Evolutionary conservation across 176 grass and related monocot species (phyloP).

Genomic region (Phoenix roebelenii): DNA sequence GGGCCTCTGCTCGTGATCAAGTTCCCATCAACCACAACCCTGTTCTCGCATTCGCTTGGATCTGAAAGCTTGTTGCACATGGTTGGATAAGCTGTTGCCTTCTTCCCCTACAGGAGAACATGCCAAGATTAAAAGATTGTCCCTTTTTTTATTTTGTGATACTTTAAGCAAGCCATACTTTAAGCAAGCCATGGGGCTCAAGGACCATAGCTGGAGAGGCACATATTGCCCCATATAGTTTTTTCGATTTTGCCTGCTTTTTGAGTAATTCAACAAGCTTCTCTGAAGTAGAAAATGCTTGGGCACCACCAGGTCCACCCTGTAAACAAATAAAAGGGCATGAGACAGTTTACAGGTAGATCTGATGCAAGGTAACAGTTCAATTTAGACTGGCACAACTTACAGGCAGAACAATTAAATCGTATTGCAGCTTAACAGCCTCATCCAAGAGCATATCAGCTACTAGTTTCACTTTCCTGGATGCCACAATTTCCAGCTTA

Average conservation of each 20-base stretch:
- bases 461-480: conserved; percentile 73
- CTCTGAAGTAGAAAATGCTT: conserved; percentile 52
- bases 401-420: conserved; percentile 93
- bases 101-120: conserved; percentile 49
- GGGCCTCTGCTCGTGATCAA: conserved; percentile 44
- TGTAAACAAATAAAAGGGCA: conserved; percentile 14
- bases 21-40: conserved; percentile 51
- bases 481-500: conserved; percentile 65
- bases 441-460: conserved; percentile 79
- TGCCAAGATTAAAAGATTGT: too few relatives aligned
- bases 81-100: conserved; percentile 38
- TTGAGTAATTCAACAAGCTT: conserved; percentile 58
- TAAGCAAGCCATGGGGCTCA: conserved; percentile 56
- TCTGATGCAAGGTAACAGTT: too few relatives aligned
- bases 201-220: conserved; percentile 74
- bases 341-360: conserved; percentile 44
- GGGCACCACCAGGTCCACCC: conserved; percentile 63
- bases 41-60: conserved; percentile 30
- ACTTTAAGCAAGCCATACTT: conserved; percentile 83
- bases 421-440: conserved; percentile 54
- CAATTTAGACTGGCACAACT: not conserved
- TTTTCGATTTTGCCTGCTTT: conserved; percentile 50
- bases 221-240: conserved; percentile 85
- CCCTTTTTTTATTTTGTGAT: not conserved
- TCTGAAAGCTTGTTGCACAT: conserved; percentile 50